Evolutionary conservation across 768 basidiomycete genomes (phyloP).

Genomic region (Naematelia aurantialba): DNA sequence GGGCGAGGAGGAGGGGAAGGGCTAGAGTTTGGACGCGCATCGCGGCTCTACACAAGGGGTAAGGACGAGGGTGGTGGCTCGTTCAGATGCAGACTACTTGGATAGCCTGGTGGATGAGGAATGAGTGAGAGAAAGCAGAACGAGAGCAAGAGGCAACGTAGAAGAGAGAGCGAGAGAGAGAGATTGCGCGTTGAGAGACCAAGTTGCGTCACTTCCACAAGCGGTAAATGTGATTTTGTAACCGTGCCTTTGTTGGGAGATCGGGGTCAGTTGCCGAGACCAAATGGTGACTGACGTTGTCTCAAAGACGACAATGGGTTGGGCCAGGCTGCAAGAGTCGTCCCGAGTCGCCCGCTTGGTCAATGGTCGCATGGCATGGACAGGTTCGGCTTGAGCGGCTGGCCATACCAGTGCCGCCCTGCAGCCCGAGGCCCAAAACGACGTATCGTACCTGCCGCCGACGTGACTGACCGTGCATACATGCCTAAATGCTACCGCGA

Average conservation of each 20-base stretch:
- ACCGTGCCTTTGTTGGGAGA: not conserved
- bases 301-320: too few relatives aligned
- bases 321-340: too few relatives aligned
- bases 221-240: not conserved
- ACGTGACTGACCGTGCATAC: not conserved
- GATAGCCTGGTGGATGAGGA: slow-evolving; percentile 1
- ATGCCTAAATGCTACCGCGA: not conserved
- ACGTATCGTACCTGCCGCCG: slow-evolving; percentile 3
- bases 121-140: too few relatives aligned
- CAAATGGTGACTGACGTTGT: too few relatives aligned
- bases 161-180: too few relatives aligned
- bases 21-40: slow-evolving; percentile 27
- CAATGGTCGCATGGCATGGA: too few relatives aligned
- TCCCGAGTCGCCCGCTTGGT: too few relatives aligned
- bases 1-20: slow-evolving; percentile 17
- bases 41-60: not conserved
- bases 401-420: too few relatives aligned
- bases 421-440: too few relatives aligned
- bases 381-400: too few relatives aligned
- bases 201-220: not conserved
- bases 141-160: slow-evolving; percentile 5
- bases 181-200: not conserved
- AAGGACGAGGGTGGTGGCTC: too few relatives aligned
- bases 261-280: not conserved
- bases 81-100: not conserved